Evolutionary conservation across 768 basidiomycete species (phyloP), one percentile per base, ranked within the genome.

Genomic region (Lentinula detonsa): DNA sequence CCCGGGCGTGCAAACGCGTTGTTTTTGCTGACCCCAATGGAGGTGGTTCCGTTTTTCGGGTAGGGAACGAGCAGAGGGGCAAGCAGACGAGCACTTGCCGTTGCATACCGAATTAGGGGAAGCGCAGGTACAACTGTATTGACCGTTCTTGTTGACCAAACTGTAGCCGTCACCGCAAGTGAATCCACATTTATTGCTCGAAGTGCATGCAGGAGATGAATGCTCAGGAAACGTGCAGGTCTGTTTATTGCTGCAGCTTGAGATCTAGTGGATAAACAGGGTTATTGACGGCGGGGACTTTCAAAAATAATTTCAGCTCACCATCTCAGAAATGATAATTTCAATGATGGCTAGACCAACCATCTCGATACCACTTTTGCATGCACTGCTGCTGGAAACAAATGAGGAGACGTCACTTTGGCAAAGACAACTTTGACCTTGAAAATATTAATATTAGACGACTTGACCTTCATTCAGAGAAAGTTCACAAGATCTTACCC

Each of bases 161-260:
- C 52, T 62, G 64, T 70, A 75, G 6, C 71, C 71, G 53, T 69
- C 57, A 9, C 51, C 60, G 68, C 76, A 76, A 3, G 43, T 42
- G 64, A 73, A 76, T n/a, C 65, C 70, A 64, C 76, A 77, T 6
- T 69, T 67, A 39, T 66, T 55, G 7, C 46, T 42, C 16, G 54
- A 40, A 40, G 59, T 23, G 61, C 73, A 75, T 23, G 51, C 5
- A 15, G 75, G 68, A 2, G 8, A 42, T 28, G 67, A 57, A 60
- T 74, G 49, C 4, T 67, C 65, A 0, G 76, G 76, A 63, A 66
- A 75, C 0, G 39, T 45, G 61, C 74, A 75, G 11, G 49, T 51
- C 35, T 64, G 13, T 3, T 62, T 55, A 40, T 65, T 37, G 8
- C 61, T 52, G 28, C 63, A 64, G 1, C 2, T 21, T 18, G 62